These are phyloP conservation scores for Blastocystis sp. DNA, from an alignment of 352 stramenopile species.

Conservation along the genomic window DNA sequence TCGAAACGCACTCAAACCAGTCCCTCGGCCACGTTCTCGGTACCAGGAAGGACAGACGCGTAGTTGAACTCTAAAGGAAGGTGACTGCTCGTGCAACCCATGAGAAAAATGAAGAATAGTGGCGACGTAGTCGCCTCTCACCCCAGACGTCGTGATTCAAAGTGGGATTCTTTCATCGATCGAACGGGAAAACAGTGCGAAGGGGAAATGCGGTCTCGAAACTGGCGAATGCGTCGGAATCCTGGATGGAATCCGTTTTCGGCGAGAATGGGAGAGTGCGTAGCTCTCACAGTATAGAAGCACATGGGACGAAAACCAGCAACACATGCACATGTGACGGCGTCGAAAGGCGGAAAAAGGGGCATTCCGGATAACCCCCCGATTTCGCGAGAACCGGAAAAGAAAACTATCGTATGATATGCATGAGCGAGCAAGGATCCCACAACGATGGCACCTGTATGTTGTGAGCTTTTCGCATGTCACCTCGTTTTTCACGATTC, in stretches of 20 bases:
- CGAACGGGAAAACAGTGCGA: neutral
- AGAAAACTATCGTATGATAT: neutral
- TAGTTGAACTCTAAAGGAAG: slow-evolving; percentile 38
- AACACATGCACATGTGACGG: no score
- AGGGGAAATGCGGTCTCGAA: neutral
- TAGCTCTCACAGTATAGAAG: no score
- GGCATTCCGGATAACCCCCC: no score
- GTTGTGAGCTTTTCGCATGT: slow-evolving; percentile 49
- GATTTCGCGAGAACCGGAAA: neutral
- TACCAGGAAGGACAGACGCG: slow-evolving; percentile 46
- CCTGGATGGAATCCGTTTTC: no score
- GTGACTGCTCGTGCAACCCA: slow-evolving; percentile 57
- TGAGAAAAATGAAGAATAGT: neutral
- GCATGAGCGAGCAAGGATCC: neutral
- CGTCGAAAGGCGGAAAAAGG: no score
- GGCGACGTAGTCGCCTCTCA: neutral
- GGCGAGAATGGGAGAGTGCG: no score
- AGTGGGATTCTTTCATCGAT: no score
- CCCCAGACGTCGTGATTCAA: neutral
- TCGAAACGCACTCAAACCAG: neutral
- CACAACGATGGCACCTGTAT: slow-evolving; percentile 32
- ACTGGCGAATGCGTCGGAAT: no score
- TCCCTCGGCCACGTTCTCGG: slow-evolving; percentile 41
- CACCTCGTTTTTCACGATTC: slow-evolving; percentile 50
- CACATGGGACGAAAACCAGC: no score